These are phyloP conservation scores for Dichotomopilus funicola DNA, from an alignment of 2,329 filamentous ascomycete genomes.

Conservation along the genomic window DNA sequence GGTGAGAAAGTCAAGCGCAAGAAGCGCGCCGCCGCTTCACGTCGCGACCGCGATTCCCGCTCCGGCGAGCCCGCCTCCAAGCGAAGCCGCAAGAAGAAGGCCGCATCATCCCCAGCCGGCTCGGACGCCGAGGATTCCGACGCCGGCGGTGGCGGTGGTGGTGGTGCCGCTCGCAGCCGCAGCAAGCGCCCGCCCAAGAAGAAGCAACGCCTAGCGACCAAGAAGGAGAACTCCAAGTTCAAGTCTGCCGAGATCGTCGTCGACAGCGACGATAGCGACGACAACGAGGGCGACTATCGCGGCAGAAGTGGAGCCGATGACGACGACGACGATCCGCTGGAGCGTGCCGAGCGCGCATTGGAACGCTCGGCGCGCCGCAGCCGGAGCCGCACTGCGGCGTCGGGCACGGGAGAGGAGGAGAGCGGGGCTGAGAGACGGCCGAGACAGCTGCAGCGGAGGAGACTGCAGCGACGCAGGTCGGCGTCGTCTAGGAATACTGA, in stretches of 20 bases:
- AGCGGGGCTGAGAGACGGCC: conserved; percentile 21
- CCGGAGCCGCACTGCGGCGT: conserved; percentile 20
- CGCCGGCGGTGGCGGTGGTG: conserved; percentile 35
- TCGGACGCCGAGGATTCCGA: conserved; percentile 28
- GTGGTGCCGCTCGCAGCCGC: conserved; percentile 41
- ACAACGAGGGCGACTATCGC: conserved; percentile 27
- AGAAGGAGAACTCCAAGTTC: conserved; percentile 59
- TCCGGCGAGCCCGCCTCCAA: conserved; percentile 27
- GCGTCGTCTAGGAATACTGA: background rate
- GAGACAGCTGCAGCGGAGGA: conserved; percentile 17
- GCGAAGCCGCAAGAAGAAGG: conserved; percentile 51
- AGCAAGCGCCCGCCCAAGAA: conserved; percentile 47
- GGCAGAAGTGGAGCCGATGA: conserved; percentile 27
- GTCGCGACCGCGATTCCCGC: conserved; percentile 24
- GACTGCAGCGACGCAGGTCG: conserved; percentile 4
- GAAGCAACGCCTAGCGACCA: conserved; percentile 49
- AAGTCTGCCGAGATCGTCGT: conserved; percentile 82
- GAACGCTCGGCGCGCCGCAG: conserved; percentile 28
- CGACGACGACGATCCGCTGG: conserved; percentile 32
- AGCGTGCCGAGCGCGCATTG: conserved; percentile 26
- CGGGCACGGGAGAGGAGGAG: conserved; percentile 6
- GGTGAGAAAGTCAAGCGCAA: conserved; percentile 76
- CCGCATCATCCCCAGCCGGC: conserved; percentile 31
- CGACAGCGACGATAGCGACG: conserved; percentile 53
- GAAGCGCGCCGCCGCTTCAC: conserved; percentile 45